Base-by-base conservation (phyloP, 768 basidiomycete genomes). In the Ramaria sp. region DNA sequence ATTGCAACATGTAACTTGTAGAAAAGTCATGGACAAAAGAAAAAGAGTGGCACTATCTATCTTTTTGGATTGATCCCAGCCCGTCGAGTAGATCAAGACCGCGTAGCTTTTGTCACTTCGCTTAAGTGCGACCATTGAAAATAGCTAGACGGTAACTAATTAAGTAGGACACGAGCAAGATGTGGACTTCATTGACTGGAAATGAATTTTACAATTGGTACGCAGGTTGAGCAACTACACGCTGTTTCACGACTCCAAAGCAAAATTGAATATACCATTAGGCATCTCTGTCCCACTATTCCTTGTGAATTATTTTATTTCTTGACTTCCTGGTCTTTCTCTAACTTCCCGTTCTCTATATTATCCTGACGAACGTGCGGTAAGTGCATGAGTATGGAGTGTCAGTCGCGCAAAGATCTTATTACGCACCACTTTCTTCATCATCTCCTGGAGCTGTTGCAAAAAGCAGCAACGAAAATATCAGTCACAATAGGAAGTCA, bases 351-450 rank as follows among this genome's bases (percentile, higher is more conserved):
- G 10, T 47, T 39, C 50, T 56, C 37, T 18, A 56, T 20, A 22
- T 24, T 38, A 13, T 56, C 55, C 55, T 56, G 42, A 30, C 18
- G n/a, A n/a, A 22, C 2, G n/a, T 27, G 2, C 8, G 39, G 12
- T n/a, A n/a, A 7, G 16, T 5, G 25, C 18, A 12, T 56, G 7
- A 56, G 48, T 16, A 52, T 13, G 8, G 13, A 34, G 32, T 32
- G 28, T 15, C 12, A 15, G 12, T 38, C 12, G 15, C 5, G 18
- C 22, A 20, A 22, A 16, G 27, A 27, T 22, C 12, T 37, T 16
- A 27, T 32, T 12, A 18, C 69, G 61, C 51, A 69, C 69, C 50
- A 70, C 52, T 36, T 70, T 61, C 22, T 64, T 51, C 59, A 67
- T 65, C 45, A 69, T 66, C 15, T 58, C 55, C 39, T 66, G 65